Evolutionary conservation across 257 asterid species (phyloP).

Genomic region (Fraxinus quadrangulata): DNA sequence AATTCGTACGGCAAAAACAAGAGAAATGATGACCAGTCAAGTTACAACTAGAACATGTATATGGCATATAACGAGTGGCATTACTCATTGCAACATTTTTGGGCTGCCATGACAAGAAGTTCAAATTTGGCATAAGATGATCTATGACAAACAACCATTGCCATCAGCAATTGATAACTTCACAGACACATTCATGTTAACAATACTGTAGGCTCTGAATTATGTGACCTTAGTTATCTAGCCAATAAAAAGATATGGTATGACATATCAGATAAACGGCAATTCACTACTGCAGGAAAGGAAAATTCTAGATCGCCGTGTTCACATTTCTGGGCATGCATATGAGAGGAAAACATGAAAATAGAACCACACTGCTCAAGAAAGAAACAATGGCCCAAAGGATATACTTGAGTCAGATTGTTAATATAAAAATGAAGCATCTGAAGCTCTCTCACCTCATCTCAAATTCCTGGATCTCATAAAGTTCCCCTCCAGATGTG

Average conservation of each 20-base stretch:
- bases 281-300: neutral
- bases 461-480: slow-evolving; percentile 88
- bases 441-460: slow-evolving; percentile 61
- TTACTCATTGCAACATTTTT: neutral
- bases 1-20: no score
- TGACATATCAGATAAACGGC: neutral
- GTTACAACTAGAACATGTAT: neutral
- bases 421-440: slow-evolving; percentile 13
- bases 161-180: neutral
- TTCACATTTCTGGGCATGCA: neutral
- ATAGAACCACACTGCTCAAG: neutral
- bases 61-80: neutral
- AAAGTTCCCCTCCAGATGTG: slow-evolving; percentile 79
- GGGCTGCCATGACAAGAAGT: neutral
- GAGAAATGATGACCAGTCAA: neutral
- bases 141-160: neutral
- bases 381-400: neutral
- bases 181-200: neutral
- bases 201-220: neutral
- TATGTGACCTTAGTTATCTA: neutral
- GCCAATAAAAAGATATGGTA: neutral
- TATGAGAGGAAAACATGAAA: no score
- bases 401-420: slow-evolving; percentile 1
- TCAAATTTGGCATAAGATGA: neutral
- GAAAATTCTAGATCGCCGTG: neutral